A percentile compares a stretch with the other conserved stretches of the same genome.
phyloP scores from a whole-genome alignment of 257 asterid genomes.

The Cordia subcordata region DNA sequence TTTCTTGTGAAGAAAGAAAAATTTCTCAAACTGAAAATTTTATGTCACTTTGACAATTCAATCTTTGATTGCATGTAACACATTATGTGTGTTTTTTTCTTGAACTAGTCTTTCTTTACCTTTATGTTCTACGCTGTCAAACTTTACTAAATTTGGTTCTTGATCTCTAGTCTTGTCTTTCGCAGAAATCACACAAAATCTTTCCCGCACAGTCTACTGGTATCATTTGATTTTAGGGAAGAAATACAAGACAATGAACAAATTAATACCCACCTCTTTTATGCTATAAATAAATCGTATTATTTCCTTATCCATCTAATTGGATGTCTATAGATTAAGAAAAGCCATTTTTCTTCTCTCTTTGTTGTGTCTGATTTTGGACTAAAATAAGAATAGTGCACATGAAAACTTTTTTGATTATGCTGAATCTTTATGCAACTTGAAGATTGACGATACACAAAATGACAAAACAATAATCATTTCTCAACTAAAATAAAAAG shows the following conservation, averaged over 20 bases:
- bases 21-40: not conserved
- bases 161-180: constrained; percentile 54
- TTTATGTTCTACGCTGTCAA: constrained; percentile 15
- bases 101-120: constrained; percentile 31
- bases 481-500: too few relatives aligned
- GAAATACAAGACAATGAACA: constrained; percentile 8
- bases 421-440: too few relatives aligned
- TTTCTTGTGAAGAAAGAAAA: constrained; percentile 51
- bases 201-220: constrained; percentile 38
- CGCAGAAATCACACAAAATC: constrained; percentile 42
- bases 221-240: constrained; percentile 41
- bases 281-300: too few relatives aligned
- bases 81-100: constrained; percentile 15
- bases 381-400: too few relatives aligned
- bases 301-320: too few relatives aligned
- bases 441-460: too few relatives aligned
- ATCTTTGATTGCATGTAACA: constrained; percentile 30
- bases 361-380: too few relatives aligned
- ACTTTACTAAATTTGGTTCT: constrained; percentile 47
- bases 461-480: too few relatives aligned
- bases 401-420: too few relatives aligned
- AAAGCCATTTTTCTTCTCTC: too few relatives aligned
- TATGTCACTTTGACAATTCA: constrained; percentile 8
- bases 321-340: too few relatives aligned
- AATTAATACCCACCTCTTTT: too few relatives aligned